phyloP scores from a whole-genome alignment of 1,284 basidiomycete species.

The Puccinia triticina region DNA sequence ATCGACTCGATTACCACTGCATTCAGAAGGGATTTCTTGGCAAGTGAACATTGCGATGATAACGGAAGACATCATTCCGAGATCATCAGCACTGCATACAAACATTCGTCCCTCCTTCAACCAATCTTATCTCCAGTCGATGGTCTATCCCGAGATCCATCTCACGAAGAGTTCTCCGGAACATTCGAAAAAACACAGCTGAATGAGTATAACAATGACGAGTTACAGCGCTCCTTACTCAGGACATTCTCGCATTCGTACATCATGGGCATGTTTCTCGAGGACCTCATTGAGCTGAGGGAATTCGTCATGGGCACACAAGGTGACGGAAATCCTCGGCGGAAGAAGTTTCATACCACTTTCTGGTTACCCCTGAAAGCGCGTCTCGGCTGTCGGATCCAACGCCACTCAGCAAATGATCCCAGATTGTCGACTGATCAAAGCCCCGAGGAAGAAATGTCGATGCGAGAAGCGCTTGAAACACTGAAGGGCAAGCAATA shows the following conservation, averaged over 20 bases:
- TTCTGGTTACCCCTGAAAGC: constrained; percentile 56
- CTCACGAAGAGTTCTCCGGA: not conserved
- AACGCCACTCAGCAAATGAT: not conserved
- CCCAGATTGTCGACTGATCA: not conserved
- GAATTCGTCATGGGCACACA: not conserved
- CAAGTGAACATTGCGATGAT: not conserved
- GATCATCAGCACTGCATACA: not conserved
- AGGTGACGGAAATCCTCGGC: not conserved
- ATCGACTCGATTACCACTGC: constrained; percentile 7
- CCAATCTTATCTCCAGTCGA: not conserved
- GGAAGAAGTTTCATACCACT: constrained; percentile 58
- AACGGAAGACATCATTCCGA: not conserved
- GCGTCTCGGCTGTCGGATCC: not conserved
- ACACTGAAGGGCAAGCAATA: constrained; percentile 56
- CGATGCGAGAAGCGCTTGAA: constrained; percentile 59
- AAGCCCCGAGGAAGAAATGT: constrained; percentile 52
- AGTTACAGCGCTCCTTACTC: constrained; percentile 12
- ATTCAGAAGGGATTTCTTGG: not conserved
- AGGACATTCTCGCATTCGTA: constrained; percentile 21
- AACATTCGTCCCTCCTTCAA: not conserved
- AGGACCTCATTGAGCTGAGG: constrained; percentile 20
- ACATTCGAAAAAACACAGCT: not conserved
- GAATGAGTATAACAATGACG: constrained; percentile 15
- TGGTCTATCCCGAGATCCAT: not conserved
- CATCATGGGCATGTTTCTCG: constrained; percentile 16